phyloP scores from a whole-genome alignment of 148 eudicot genomes.

The Fagopyrum homotropicum region DNA sequence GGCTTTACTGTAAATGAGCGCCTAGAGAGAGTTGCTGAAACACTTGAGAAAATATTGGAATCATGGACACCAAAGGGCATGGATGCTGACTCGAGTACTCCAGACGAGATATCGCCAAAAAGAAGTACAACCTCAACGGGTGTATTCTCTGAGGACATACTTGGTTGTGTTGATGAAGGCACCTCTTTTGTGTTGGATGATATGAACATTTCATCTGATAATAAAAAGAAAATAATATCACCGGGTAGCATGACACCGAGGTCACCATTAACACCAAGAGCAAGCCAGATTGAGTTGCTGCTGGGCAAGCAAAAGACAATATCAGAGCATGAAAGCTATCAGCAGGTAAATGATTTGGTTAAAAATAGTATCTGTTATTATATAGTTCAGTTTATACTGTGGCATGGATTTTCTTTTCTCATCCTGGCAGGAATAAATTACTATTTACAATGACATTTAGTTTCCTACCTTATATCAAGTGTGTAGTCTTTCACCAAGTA shows the following conservation, averaged over 20 bases:
- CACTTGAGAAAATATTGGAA: slow-evolving; percentile 82
- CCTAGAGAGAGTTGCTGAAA: slow-evolving; percentile 85
- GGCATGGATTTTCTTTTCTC: not conserved
- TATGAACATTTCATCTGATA: slow-evolving; percentile 32
- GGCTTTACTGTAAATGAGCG: slow-evolving; percentile 79
- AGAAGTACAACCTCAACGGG: slow-evolving; percentile 24
- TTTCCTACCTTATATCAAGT: not conserved
- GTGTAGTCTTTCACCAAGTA: not conserved
- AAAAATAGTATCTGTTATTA: not conserved
- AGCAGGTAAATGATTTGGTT: slow-evolving; percentile 47
- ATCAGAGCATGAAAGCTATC: slow-evolving; percentile 75
- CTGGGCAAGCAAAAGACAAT: slow-evolving; percentile 61
- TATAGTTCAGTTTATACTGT: not conserved
- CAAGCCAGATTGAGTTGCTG: slow-evolving; percentile 69
- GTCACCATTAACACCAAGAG: slow-evolving; percentile 91
- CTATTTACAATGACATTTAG: not conserved
- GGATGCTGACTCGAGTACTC: slow-evolving; percentile 37
- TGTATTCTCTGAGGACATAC: slow-evolving; percentile 47
- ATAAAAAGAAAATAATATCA: slow-evolving; percentile 46
- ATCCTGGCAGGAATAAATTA: not conserved
- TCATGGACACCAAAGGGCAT: slow-evolving; percentile 68
- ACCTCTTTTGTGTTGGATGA: slow-evolving; percentile 37
- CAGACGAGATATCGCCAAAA: slow-evolving; percentile 51
- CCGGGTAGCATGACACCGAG: slow-evolving; percentile 78
- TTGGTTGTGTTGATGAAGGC: slow-evolving; percentile 50